phyloP scores from a whole-genome alignment of 495 filamentous ascomycete species.

The Bryoglossum gracile region DNA sequence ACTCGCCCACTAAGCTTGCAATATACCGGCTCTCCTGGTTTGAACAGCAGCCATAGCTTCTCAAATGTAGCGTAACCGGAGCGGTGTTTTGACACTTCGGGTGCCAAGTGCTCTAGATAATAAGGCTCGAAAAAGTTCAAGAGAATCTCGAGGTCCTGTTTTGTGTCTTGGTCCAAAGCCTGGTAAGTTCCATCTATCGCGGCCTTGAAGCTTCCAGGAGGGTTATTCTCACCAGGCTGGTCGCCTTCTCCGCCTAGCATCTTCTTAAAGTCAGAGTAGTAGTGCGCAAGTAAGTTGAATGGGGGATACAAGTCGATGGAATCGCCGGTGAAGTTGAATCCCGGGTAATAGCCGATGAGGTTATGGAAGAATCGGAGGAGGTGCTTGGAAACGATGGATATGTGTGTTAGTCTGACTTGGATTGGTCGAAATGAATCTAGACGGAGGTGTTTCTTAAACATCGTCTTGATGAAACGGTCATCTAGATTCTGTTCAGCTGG shows the following conservation, averaged over 20 bases:
- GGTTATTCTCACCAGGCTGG: too few relatives aligned
- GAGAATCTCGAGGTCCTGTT: neutral
- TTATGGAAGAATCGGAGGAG: too few relatives aligned
- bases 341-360: neutral
- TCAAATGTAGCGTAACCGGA: neutral
- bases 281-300: too few relatives aligned
- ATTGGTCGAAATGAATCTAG: too few relatives aligned
- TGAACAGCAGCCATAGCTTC: conserved; percentile 5
- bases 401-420: too few relatives aligned
- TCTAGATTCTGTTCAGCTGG: too few relatives aligned
- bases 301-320: neutral
- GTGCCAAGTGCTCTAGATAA: neutral
- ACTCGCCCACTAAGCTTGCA: neutral
- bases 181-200: neutral
- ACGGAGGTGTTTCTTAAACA: too few relatives aligned
- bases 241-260: too few relatives aligned
- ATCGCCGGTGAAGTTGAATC: neutral
- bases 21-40: neutral
- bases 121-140: neutral
- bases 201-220: neutral
- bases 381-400: too few relatives aligned
- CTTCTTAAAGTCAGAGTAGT: too few relatives aligned
- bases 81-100: neutral
- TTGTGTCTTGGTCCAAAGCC: neutral
- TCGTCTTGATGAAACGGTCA: too few relatives aligned